Base-by-base conservation (phyloP, 2,329 filamentous ascomycete species). In the Cladosporium sp. region DNA sequence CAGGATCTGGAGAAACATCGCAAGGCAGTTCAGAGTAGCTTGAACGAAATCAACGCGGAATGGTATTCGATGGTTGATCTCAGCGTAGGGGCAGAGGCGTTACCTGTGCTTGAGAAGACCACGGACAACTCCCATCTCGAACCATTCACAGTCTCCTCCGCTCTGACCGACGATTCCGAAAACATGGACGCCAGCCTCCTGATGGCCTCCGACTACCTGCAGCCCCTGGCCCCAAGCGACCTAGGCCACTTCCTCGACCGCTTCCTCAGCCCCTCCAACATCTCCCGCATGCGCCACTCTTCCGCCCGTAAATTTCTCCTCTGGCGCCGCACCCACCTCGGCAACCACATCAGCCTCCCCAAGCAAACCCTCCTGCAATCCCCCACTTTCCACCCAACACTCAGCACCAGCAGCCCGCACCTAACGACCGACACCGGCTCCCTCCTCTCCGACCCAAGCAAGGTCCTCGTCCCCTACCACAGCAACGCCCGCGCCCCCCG, bases 151-250 rank as follows among this genome's bases (percentile, higher is more conserved):
- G 78, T 95, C 16, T 96, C 92, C 1, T 93, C 87, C 16, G 80
- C 81, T 10, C 76, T 81, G 19, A 81, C 79, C 1, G 80, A 81
- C 18, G 89, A 96, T 62, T 74, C 83, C 55, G 89, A 95, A 37
- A 83, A 79, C 41, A 95, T 97, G 85, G 92, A 97, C 67, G 92
- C 91, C 14, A 95, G 89, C 63, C 76, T 95, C 0, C 78, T 97
- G 14, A 97, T 97, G 92, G 90, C 85, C 52, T 85, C 91, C 1
- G 87, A 93, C 62, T 97, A 96, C 65, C 75, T 93, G 11, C 85
- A 89, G 56, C 92, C 92, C 1, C 76, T 96, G 4, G 72, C 87
- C 3, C 71, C 80, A 0, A 93, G 89, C 8, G 91, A 97, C 53
- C 79, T 97, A 2, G 63, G 69, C 4, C 69, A 73, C 8, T 75